Percentiles rank a stretch among this genome's conserved stretches.
phyloP scores from a whole-genome alignment of 805 yeast species.

The Kazachstania viticola region DNA sequence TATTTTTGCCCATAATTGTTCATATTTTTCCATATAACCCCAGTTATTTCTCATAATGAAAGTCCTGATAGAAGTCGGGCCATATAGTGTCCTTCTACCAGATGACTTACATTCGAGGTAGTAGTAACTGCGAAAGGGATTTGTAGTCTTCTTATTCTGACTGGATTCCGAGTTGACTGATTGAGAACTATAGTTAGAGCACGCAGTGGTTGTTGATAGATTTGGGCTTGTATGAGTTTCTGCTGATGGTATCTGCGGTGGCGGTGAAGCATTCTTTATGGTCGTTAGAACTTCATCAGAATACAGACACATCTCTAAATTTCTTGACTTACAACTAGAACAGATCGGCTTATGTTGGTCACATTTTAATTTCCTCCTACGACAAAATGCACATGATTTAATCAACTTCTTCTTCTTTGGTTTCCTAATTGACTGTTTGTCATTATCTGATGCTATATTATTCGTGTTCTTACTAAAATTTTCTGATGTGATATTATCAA shows the following conservation, averaged over 20 bases:
- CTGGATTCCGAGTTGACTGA: neutral
- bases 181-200: neutral
- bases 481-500: too few species aligned
- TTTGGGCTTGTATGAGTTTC: neutral
- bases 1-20: constrained; percentile 16
- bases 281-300: constrained; percentile 1
- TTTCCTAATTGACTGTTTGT: too few species aligned
- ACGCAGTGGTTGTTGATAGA: neutral
- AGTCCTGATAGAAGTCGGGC: constrained; percentile 22
- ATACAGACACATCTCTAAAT: constrained; percentile 12
- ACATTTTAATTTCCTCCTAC: constrained; percentile 19
- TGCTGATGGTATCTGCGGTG: neutral
- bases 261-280: neutral
- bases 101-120: constrained; percentile 10
- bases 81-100: constrained; percentile 19
- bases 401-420: constrained; percentile 3
- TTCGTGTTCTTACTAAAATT: too few species aligned
- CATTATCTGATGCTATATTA: too few species aligned
- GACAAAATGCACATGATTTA: constrained; percentile 11
- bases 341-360: constrained; percentile 20
- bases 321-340: constrained; percentile 16
- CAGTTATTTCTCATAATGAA: constrained; percentile 8
- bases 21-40: constrained; percentile 10
- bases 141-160: constrained; percentile 1
- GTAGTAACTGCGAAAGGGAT: constrained; percentile 8